A percentile compares a stretch with the other conserved stretches of the same genome.
These are phyloP conservation scores for Russula lepida DNA, from an alignment of 768 basidiomycete species.

Conservation along the genomic window DNA sequence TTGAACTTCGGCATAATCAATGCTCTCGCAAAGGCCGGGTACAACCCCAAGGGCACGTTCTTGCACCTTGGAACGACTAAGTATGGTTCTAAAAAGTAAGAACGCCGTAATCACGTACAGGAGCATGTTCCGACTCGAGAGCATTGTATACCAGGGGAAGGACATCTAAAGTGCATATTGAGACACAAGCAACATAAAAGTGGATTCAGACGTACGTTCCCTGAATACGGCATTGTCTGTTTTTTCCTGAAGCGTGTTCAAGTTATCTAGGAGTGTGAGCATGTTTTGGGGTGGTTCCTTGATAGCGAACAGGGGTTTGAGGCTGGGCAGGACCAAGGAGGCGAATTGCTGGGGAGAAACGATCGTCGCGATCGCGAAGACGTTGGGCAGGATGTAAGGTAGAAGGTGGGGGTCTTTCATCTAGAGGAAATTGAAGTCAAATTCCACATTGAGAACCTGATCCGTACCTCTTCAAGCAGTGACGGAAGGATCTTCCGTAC, in stretches of 20 bases:
- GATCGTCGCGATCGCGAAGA: conserved; percentile 78
- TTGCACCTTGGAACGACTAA: conserved; percentile 58
- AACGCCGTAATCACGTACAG: conserved; percentile 33
- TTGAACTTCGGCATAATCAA: conserved; percentile 94
- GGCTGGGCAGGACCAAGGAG: conserved; percentile 67
- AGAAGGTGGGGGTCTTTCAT: conserved; percentile 93
- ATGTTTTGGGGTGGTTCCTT: conserved; percentile 98
- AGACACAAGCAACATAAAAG: background rate
- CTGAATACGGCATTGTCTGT: conserved; percentile 80
- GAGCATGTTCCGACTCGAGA: conserved; percentile 87
- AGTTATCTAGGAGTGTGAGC: conserved; percentile 86
- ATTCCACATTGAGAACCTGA: background rate
- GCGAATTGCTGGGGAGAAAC: conserved; percentile 78
- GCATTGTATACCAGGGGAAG: conserved; percentile 93
- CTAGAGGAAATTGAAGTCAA: conserved; percentile 28
- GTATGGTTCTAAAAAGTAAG: background rate
- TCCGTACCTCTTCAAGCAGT: conserved; percentile 84
- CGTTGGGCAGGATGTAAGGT: conserved; percentile 93
- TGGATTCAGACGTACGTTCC: conserved; percentile 55
- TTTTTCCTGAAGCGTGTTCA: conserved; percentile 80
- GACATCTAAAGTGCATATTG: conserved; percentile 52
- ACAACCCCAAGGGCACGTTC: conserved; percentile 80
- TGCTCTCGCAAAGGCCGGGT: conserved; percentile 82
- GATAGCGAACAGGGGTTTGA: conserved; percentile 82
- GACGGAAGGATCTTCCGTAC: conserved; percentile 87